Evolutionary conservation across 1,284 basidiomycete species (phyloP), one percentile per base, ranked within the genome.

Genomic region (Phellopilus nigrolimitatus): DNA sequence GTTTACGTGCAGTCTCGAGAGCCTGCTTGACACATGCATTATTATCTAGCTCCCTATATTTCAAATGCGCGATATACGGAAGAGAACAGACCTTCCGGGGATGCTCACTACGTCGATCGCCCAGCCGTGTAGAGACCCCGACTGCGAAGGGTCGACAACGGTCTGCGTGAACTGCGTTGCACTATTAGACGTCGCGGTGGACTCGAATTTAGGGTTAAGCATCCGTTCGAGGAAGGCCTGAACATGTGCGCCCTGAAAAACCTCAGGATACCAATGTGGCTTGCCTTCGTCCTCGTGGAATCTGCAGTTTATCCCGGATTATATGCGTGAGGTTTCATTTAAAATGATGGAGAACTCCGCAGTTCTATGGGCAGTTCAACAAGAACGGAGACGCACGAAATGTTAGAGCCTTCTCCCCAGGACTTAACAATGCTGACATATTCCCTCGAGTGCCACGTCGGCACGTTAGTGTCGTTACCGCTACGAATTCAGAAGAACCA

Each of bases 361-460:
- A n/a, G n/a, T n/a, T n/a, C n/a, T n/a, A n/a, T n/a, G n/a, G n/a
- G n/a, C n/a, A n/a, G n/a, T n/a, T n/a, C n/a, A n/a, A n/a, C n/a
- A 15, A 17, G 3, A 7, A 41, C 6, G 17, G 21, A 25, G 6
- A 47, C 77, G 37, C 56, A 86, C 84, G 67, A 73, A 21, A 77
- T 68, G 53, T 80, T 72, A 1, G 75, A 71, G n/a, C 70, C 61
- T 0, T 70, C 61, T 45, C 74, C 68, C 78, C 79, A 86, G 2
- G 74, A 70, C 58, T 75, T 74, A 21, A 90, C 59, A 7, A 79
- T 66, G 47, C 73, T 72, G 7, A 85, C 71, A 24, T 75, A 66
- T 60, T 84, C 82, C 21, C 87, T 76, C 3, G 80, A 80, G 59
- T 91, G 88, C 86, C 87, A 91, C 0, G 79, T 75, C 2, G 89